Conservation (phyloP, 805 yeast genomes). For the Wickerhamomyces queroliae region DNA sequence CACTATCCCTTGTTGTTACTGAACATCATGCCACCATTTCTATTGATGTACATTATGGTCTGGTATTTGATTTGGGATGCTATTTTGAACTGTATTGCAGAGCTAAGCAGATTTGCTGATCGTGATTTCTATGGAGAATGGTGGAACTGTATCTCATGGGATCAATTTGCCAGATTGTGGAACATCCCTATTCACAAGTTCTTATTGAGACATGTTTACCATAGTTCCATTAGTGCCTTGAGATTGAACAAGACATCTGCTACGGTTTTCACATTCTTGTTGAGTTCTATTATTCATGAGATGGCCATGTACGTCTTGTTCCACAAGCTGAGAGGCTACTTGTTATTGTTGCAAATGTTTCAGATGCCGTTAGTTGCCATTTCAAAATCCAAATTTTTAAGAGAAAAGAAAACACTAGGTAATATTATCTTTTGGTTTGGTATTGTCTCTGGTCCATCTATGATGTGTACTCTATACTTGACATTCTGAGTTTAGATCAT, state of each 20-base stretch:
- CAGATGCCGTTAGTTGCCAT: slow-evolving; percentile 77
- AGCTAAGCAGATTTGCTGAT: slow-evolving; percentile 80
- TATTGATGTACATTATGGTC: slow-evolving; percentile 65
- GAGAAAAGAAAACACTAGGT: slow-evolving; percentile 55
- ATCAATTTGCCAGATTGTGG: slow-evolving; percentile 91
- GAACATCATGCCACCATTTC: slow-evolving; percentile 77
- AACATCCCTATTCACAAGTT: slow-evolving; percentile 90
- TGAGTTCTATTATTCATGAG: slow-evolving; percentile 86
- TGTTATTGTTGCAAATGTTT: slow-evolving; percentile 75
- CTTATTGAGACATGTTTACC: slow-evolving; percentile 88
- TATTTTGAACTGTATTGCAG: slow-evolving; percentile 85
- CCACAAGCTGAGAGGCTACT: slow-evolving; percentile 71
- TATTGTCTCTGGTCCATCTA: slow-evolving; percentile 81
- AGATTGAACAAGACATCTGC: slow-evolving; percentile 62
- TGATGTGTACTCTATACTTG: slow-evolving; percentile 79
- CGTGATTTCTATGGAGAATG: slow-evolving; percentile 92
- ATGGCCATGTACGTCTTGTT: slow-evolving; percentile 88
- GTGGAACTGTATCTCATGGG: slow-evolving; percentile 97
- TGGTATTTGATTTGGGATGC: slow-evolving; percentile 96
- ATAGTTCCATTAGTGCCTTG: slow-evolving; percentile 76
- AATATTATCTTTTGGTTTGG: slow-evolving; percentile 90
- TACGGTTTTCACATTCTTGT: slow-evolving; percentile 67
- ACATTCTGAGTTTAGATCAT: slow-evolving; percentile 43
- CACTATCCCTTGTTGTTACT: slow-evolving; percentile 54
- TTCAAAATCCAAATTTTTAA: slow-evolving; percentile 53